phyloP scores from a whole-genome alignment of 805 yeast species.

The Saturnispora dispora region DNA sequence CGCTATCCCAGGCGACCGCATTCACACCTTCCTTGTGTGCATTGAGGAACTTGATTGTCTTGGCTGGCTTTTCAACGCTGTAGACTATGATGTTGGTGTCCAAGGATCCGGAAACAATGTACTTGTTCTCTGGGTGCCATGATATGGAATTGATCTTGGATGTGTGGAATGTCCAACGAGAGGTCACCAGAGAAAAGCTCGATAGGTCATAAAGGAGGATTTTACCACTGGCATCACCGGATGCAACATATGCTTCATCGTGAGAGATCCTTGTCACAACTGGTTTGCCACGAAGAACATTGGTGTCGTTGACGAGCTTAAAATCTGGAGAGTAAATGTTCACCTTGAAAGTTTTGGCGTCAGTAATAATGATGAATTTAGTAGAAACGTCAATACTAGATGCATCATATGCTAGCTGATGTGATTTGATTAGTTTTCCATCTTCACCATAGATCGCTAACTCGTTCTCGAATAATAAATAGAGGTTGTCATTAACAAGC shows the following conservation, averaged over 20 bases:
- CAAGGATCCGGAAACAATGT: slow-evolving; percentile 68
- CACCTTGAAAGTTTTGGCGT: slow-evolving; percentile 32
- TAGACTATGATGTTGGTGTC: slow-evolving; percentile 78
- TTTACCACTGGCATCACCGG: slow-evolving; percentile 83
- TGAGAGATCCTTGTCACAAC: slow-evolving; percentile 63
- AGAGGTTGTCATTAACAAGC: slow-evolving; percentile 23
- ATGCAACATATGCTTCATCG: slow-evolving; percentile 58
- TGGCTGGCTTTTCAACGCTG: slow-evolving; percentile 69
- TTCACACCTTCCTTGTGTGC: slow-evolving; percentile 88
- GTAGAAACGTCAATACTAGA: slow-evolving; percentile 39
- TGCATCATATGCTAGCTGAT: slow-evolving; percentile 31
- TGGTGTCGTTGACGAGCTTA: slow-evolving; percentile 21
- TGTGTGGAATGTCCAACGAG: slow-evolving; percentile 95
- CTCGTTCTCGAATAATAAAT: slow-evolving; percentile 38
- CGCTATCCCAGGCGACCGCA: slow-evolving; percentile 57
- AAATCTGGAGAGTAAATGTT: slow-evolving; percentile 29
- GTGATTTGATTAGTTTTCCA: slow-evolving; percentile 25
- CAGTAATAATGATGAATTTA: slow-evolving; percentile 41
- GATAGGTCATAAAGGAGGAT: slow-evolving; percentile 57
- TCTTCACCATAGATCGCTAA: slow-evolving; percentile 26
- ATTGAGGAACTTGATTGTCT: slow-evolving; percentile 60
- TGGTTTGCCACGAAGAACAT: slow-evolving; percentile 51
- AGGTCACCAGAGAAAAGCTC: slow-evolving; percentile 53
- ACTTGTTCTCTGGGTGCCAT: slow-evolving; percentile 72
- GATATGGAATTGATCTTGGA: slow-evolving; percentile 66